These are phyloP conservation scores for Heterobasidion irregulare DNA, from an alignment of 1,284 basidiomycete genomes.

Conservation along the genomic window DNA sequence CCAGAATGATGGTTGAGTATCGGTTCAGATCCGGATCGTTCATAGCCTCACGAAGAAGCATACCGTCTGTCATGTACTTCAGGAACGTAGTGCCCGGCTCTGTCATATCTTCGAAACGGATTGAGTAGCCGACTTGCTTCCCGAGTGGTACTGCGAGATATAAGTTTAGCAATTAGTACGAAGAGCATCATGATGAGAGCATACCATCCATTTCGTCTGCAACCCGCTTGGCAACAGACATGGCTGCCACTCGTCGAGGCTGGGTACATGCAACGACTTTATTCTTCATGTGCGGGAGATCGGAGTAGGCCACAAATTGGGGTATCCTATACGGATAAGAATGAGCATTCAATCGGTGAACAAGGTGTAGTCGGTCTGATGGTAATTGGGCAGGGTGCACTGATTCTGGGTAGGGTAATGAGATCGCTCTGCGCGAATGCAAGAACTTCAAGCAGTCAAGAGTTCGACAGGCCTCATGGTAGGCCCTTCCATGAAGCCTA, in stretches of 20 bases:
- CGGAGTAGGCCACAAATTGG: constrained; percentile 92
- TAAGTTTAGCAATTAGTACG: neutral
- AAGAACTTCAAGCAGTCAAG: too few relatives aligned
- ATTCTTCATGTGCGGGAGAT: constrained; percentile 82
- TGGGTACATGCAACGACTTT: constrained; percentile 97
- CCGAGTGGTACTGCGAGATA: constrained; percentile 71
- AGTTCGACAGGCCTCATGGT: too few relatives aligned
- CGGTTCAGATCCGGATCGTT: constrained; percentile 85
- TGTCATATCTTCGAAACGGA: constrained; percentile 98
- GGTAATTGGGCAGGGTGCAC: too few relatives aligned
- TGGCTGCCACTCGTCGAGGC: constrained; percentile 93
- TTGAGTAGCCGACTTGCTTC: constrained; percentile 95
- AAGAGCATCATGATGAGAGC: constrained; percentile 18
- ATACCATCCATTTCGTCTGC: constrained; percentile 96
- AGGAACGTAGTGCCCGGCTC: constrained; percentile 86
- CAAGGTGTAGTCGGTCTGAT: too few relatives aligned
- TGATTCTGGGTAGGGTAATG: too few relatives aligned
- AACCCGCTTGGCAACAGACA: constrained; percentile 97
- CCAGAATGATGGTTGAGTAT: constrained; percentile 96
- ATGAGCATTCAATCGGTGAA: neutral
- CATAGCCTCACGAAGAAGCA: constrained; percentile 96
- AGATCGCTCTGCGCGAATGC: too few relatives aligned
- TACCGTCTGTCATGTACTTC: constrained; percentile 99
- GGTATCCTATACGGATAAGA: constrained; percentile 53
- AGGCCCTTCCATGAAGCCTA: too few relatives aligned